Conservation (phyloP, 169 alveolate genomes). For the Plasmodium yoelii region DNA sequence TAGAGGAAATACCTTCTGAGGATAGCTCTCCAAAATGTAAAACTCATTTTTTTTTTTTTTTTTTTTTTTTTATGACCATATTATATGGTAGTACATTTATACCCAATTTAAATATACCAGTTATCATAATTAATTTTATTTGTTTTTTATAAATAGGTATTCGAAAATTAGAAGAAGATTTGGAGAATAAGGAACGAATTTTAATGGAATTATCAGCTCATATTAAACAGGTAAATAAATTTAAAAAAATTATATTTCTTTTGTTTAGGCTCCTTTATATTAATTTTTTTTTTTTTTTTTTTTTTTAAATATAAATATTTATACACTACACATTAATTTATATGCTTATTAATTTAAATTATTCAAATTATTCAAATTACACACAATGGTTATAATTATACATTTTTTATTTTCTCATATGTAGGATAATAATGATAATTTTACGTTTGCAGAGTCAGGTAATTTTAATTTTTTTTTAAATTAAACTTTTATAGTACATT, state of each 20-base stretch:
- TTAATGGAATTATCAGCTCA: conserved; percentile 56
- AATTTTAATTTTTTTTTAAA: conserved; percentile 1
- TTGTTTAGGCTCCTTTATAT: not conserved
- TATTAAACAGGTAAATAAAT: conserved; percentile 24
- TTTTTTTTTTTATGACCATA: not conserved
- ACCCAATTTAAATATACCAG: not conserved
- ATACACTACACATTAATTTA: not conserved
- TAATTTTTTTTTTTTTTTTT: not conserved
- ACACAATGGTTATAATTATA: too few relatives aligned
- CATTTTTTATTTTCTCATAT: not conserved
- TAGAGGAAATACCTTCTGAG: too few relatives aligned
- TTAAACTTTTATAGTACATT: not conserved
- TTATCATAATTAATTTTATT: not conserved
- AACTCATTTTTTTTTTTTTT: too few relatives aligned
- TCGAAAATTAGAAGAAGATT: conserved; percentile 57
- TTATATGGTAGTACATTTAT: not conserved
- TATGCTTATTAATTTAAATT: too few relatives aligned
- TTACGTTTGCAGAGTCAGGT: conserved; percentile 51
- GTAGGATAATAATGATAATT: conserved; percentile 18
- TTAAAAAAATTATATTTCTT: not conserved
- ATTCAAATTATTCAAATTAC: too few relatives aligned
- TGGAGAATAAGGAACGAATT: conserved; percentile 67
- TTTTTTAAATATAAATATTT: not conserved
- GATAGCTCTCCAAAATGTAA: too few relatives aligned
- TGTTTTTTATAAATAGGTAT: conserved; percentile 22